These are phyloP conservation scores for Lasiosphaeriaceae sp. DNA, from an alignment of 495 filamentous ascomycete species.

Conservation along the genomic window DNA sequence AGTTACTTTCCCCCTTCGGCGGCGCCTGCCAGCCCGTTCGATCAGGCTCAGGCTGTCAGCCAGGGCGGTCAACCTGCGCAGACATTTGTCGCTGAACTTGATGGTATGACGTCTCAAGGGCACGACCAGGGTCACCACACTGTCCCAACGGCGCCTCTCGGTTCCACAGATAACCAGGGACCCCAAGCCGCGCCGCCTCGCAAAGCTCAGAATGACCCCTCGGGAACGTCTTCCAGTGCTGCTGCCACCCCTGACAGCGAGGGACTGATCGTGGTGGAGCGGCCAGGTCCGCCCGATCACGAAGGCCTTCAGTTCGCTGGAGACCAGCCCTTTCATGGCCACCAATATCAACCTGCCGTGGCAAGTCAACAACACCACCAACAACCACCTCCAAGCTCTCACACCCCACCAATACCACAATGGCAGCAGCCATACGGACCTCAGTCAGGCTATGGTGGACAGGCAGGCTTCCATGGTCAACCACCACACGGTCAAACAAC, in stretches of 20 bases:
- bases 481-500: not conserved
- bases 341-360: not conserved
- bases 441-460: not conserved
- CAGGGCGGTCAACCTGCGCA: not conserved
- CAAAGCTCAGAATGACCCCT: too few species aligned
- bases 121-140: too few species aligned
- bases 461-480: not conserved
- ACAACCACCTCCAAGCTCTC: conserved; percentile 1
- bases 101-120: too few species aligned
- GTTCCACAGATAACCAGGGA: not conserved
- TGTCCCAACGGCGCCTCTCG: too few species aligned
- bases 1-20: too few species aligned
- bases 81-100: not conserved
- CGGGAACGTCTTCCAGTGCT: not conserved
- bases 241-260: conserved; percentile 4
- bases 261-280: conserved; percentile 6
- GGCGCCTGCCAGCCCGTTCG: not conserved
- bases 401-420: not conserved
- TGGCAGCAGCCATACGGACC: not conserved
- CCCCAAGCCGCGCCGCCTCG: too few species aligned
- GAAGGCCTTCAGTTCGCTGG: conserved; percentile 2
- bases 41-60: too few species aligned
- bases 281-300: conserved; percentile 4
- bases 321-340: not conserved
- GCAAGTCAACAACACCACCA: conserved; percentile 1